Conservation (phyloP, 2,329 filamentous ascomycete genomes). For the Cercospora sesami region DNA sequence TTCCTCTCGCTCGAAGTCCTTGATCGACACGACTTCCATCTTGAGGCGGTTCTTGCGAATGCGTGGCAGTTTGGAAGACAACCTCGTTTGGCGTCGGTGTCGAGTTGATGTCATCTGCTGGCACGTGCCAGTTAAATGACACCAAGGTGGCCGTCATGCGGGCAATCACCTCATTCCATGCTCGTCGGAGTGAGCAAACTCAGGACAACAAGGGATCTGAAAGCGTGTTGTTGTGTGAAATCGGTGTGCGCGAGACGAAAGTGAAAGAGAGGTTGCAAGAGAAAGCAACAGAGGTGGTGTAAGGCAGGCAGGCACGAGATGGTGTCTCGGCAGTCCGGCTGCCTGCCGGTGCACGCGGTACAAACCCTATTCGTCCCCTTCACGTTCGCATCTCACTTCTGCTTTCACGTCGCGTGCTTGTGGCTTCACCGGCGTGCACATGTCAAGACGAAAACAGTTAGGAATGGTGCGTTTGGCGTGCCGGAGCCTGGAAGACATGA, state of each 20-base stretch:
- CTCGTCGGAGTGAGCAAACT: not conserved
- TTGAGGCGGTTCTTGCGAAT: not conserved
- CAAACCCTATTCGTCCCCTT: not conserved
- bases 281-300: not conserved
- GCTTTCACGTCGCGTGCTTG: not conserved
- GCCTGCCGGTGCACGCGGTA: constrained; percentile 3
- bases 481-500: not conserved
- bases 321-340: constrained; percentile 9
- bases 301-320: constrained; percentile 1
- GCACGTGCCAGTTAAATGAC: not conserved
- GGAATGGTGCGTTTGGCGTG: not conserved
- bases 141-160: not conserved
- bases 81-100: not conserved
- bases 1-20: constrained; percentile 21
- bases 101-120: not conserved
- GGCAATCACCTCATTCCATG: not conserved
- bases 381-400: not conserved
- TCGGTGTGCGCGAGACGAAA: not conserved
- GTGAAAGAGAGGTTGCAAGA: not conserved
- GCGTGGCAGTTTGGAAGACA: not conserved
- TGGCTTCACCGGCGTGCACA: not conserved
- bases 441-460: not conserved
- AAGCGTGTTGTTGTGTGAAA: not conserved
- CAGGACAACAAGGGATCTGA: not conserved
- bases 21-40: constrained; percentile 24